Conservation (phyloP, 116 monocot genomes). For the Iris pallida region DNA sequence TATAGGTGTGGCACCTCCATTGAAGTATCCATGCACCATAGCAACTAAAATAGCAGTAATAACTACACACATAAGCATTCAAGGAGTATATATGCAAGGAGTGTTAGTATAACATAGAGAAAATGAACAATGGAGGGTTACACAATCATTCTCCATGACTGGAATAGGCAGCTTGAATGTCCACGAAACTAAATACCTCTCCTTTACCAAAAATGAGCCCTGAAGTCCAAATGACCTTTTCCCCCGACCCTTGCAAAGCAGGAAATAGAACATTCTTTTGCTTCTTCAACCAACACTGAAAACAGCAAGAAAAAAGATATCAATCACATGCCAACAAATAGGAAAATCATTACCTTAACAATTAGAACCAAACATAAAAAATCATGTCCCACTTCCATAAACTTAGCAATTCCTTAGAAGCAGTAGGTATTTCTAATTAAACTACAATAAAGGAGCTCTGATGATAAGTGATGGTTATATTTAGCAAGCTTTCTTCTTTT, state of each 20-base stretch:
- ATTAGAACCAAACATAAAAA: no score
- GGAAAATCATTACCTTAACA: no score
- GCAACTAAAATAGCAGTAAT: no score
- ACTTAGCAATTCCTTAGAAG: no score
- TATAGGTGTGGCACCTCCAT: no score
- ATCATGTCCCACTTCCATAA: no score
- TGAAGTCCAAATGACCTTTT: constrained; percentile 82
- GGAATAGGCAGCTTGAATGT: not conserved
- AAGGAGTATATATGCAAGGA: not conserved
- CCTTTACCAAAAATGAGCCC: constrained; percentile 87
- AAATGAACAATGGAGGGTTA: not conserved
- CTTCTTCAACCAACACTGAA: constrained; percentile 96
- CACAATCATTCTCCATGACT: not conserved
- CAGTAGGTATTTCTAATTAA: no score
- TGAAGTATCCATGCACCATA: no score
- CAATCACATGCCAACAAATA: not conserved
- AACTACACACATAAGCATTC: no score
- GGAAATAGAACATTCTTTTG: constrained; percentile 78
- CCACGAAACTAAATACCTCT: constrained; percentile 46
- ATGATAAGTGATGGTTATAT: no score
- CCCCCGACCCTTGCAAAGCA: constrained; percentile 34
- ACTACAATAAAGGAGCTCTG: no score
- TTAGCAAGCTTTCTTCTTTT: no score
- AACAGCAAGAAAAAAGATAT: constrained; percentile 5
- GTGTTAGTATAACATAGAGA: not conserved